Base-by-base conservation (phyloP, 768 basidiomycete species). In the Pleurotus tuoliensis region DNA sequence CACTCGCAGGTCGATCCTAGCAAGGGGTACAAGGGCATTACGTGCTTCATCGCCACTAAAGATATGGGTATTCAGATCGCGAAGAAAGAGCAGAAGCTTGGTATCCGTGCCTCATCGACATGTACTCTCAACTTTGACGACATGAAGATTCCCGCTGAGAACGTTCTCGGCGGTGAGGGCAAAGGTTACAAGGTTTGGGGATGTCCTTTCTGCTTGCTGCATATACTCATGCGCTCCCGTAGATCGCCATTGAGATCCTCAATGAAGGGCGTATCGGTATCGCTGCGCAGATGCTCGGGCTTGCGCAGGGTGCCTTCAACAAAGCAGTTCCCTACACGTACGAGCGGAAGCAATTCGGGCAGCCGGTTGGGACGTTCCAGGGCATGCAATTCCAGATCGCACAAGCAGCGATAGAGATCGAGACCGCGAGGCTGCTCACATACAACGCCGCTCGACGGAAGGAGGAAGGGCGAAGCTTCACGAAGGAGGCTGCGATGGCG, bases 1-100 rank as follows among this genome's bases (percentile, higher is more conserved):
- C 57, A 6, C 47, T 5, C 18, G 9, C 53, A 90, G 88, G 67
- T 86, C 16, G 93, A 97, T 70, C 88, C 92, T 0, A 88, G 82
- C 61, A 93, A 94, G 68, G 95, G 97, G 0, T 98, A 99, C 82
- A 99, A 98, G 71, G 97, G 97, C 18, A 99, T 99, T 70, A 96
- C 97, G 4, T 98, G 96, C 72, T 99, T 99, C 73, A 76, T 96
- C 47, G 91, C 93, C 24, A 94, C 93, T 45, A 96, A 92, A 71
- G 94, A 96, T 58, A 94, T 95, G 92, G 97, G 96, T 9, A 80
- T 99, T 59, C 77, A 98, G 70, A 93, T 98, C 58, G 95, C 95
- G 15, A 99, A 99, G 81, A 98, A 98, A 76, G 97, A 99, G 71
- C 87, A 97, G 73, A 99, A 99, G 72, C 84, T 98, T 46, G 97